These are phyloP conservation scores for Ajuga chamaepitys DNA, from an alignment of 257 asterid genomes.

Conservation along the genomic window DNA sequence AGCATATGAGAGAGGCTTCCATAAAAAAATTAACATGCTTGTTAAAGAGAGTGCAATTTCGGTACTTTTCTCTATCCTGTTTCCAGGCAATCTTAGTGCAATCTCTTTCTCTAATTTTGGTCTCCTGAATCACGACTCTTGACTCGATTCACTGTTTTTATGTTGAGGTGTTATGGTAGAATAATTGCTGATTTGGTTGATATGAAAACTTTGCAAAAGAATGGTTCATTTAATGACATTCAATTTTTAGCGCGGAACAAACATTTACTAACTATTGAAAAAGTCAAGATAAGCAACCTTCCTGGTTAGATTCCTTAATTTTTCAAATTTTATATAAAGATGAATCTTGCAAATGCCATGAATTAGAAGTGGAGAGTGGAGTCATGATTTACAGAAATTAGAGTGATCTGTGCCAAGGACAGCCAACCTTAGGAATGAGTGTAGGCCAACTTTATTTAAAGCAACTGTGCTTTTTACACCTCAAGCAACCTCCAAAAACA, in stretches of 20 bases:
- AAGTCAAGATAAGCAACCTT: no score
- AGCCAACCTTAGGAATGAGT: conserved; percentile 32
- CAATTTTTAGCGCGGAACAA: no score
- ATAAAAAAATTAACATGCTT: conserved; percentile 69
- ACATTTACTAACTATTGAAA: no score
- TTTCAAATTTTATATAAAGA: no score
- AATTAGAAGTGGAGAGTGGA: no score
- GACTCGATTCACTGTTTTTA: not conserved
- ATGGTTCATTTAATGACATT: no score
- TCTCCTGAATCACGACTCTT: not conserved
- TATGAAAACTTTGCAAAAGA: not conserved
- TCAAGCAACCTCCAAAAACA: conserved; percentile 36
- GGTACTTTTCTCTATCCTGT: conserved; percentile 42
- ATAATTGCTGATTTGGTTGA: not conserved
- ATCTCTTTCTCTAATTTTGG: not conserved
- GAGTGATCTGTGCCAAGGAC: no score
- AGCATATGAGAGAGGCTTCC: conserved; percentile 89
- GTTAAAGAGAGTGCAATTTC: conserved; percentile 81
- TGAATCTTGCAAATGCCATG: conserved; percentile 5
- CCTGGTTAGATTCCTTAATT: no score
- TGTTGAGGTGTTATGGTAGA: not conserved
- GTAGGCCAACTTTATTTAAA: conserved; percentile 30
- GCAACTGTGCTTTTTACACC: conserved; percentile 25
- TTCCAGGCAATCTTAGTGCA: not conserved
- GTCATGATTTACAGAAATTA: no score